phyloP scores from a whole-genome alignment of 441 rosid species.

The Erodium moschatum region DNA sequence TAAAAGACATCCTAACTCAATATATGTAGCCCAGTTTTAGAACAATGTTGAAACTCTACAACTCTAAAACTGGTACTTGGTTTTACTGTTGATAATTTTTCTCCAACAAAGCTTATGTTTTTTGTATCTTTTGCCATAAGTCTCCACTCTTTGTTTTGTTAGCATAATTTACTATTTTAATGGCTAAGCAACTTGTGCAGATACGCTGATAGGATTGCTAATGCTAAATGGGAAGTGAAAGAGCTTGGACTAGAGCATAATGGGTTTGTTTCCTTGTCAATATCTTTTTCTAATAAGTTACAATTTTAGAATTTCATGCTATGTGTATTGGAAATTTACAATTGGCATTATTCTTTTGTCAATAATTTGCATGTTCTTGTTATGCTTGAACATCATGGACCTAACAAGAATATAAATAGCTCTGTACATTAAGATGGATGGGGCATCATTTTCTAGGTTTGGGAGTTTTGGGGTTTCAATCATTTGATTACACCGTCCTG shows the following conservation, averaged over 20 bases:
- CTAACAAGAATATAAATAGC: not conserved
- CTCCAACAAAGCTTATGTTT: not conserved
- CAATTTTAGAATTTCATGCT: not conserved
- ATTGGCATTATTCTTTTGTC: not conserved
- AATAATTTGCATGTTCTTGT: not conserved
- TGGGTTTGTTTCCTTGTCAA: constrained; percentile 56
- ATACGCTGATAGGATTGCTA: constrained; percentile 84
- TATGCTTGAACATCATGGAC: not conserved
- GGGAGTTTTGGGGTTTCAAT: not conserved
- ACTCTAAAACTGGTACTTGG: not conserved
- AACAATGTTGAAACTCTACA: too few relatives aligned
- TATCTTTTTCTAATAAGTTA: constrained; percentile 1
- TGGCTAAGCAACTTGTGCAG: constrained; percentile 33
- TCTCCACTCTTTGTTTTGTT: not conserved
- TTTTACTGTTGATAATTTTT: not conserved
- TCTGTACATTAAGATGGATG: constrained; percentile 5
- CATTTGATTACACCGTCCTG: not conserved
- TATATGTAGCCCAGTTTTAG: not conserved
- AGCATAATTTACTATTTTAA: constrained; percentile 13
- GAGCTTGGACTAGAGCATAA: constrained; percentile 97
- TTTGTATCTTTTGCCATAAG: not conserved
- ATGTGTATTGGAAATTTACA: not conserved
- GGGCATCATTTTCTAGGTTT: not conserved
- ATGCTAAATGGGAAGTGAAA: constrained; percentile 93
- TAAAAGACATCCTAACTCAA: not conserved